Evolutionary conservation across 768 basidiomycete species (phyloP).

Genomic region (Russula dissimulans): DNA sequence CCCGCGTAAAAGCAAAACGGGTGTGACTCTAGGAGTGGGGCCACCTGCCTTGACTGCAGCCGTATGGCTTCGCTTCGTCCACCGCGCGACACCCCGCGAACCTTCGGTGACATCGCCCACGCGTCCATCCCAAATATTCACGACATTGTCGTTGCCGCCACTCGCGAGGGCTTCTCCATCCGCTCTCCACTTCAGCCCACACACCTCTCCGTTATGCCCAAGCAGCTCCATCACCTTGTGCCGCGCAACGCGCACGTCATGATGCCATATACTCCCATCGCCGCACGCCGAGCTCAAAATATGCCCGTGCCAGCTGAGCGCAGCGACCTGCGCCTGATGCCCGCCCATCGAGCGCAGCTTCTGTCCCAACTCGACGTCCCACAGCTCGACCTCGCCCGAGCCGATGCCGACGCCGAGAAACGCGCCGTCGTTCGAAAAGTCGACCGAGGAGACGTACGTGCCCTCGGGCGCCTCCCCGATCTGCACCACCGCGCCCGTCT

Average conservation of each 20-base stretch:
- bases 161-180: slow-evolving; percentile 93
- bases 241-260: slow-evolving; percentile 74
- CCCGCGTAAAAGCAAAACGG: not conserved
- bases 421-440: slow-evolving; percentile 70
- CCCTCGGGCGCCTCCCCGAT: slow-evolving; percentile 69
- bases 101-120: slow-evolving; percentile 31
- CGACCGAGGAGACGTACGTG: slow-evolving; percentile 65
- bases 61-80: slow-evolving; percentile 87
- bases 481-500: slow-evolving; percentile 74
- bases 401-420: slow-evolving; percentile 79
- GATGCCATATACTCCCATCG: slow-evolving; percentile 94
- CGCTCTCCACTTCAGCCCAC: slow-evolving; percentile 61
- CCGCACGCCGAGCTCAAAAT: slow-evolving; percentile 82
- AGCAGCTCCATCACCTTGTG: slow-evolving; percentile 78
- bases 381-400: slow-evolving; percentile 85
- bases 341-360: slow-evolving; percentile 88
- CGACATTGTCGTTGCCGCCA: slow-evolving; percentile 97
- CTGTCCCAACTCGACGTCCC: slow-evolving; percentile 75
- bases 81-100: slow-evolving; percentile 59
- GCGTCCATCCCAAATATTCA: slow-evolving; percentile 95
- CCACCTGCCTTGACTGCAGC: slow-evolving; percentile 65
- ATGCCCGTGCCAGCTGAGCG: slow-evolving; percentile 81
- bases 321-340: slow-evolving; percentile 75
- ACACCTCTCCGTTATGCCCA: slow-evolving; percentile 90
- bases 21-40: not conserved